Percentiles rank a stretch among this genome's conserved stretches.
phyloP scores from a whole-genome alignment of 345 rosid genomes.

The Eucalyptus pauciflora region DNA sequence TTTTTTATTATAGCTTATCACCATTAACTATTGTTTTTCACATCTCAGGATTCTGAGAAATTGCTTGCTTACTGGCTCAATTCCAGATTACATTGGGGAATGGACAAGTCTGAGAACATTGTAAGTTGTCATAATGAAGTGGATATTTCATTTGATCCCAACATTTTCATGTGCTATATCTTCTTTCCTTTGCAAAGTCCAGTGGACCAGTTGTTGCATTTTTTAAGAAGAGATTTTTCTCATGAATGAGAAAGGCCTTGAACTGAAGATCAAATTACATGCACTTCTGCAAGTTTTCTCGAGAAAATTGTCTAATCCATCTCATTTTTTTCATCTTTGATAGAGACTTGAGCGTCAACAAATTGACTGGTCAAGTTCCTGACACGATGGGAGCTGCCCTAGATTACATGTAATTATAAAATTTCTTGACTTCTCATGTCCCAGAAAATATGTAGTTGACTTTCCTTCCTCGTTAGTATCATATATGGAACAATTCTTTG shows the following conservation, averaged over 20 bases:
- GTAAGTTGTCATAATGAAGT: constrained; percentile 26
- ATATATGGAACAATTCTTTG: neutral
- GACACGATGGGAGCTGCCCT: neutral
- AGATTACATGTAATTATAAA: constrained; percentile 34
- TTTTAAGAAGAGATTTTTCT: neutral
- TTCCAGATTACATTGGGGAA: constrained; percentile 29
- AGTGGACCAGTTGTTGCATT: neutral
- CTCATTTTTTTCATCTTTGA: neutral
- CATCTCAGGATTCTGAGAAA: constrained; percentile 46
- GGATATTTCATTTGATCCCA: neutral
- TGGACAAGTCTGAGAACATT: constrained; percentile 15
- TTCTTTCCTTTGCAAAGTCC: neutral
- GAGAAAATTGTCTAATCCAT: neutral
- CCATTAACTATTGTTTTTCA: neutral
- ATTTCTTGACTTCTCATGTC: neutral
- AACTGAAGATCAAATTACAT: neutral
- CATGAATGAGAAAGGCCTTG: neutral
- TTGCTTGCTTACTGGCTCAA: constrained; percentile 35
- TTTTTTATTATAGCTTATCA: neutral
- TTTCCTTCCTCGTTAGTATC: neutral
- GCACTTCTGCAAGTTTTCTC: neutral
- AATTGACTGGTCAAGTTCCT: constrained; percentile 46
- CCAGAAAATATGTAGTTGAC: neutral
- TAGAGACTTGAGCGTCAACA: constrained; percentile 83
- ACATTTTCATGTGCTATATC: neutral